A percentile compares a stretch with the other conserved stretches of the same genome.
Evolutionary conservation across 148 eudicot species (phyloP).

Genomic region (Rhododendron mucronatum): DNA sequence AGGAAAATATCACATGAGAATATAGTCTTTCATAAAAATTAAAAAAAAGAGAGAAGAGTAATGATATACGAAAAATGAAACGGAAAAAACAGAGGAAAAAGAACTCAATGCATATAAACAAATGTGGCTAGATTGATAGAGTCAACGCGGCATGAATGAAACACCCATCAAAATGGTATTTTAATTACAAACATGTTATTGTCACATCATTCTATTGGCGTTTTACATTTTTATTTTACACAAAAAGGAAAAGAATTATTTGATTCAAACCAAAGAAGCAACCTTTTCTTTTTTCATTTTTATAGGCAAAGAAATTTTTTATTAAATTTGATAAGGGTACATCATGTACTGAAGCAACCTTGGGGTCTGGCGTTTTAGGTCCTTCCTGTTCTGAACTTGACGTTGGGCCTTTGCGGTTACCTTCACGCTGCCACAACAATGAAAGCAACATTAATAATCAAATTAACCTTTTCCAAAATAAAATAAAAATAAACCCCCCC

Average conservation of each 20-base stretch:
- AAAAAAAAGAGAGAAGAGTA: background rate
- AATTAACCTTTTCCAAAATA: background rate
- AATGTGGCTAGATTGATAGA: background rate
- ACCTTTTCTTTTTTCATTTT: no score
- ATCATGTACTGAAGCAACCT: conserved; percentile 32
- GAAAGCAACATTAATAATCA: background rate
- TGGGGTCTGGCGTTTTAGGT: conserved; percentile 85
- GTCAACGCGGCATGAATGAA: background rate
- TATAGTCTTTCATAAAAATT: background rate
- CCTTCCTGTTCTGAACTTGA: conserved; percentile 74
- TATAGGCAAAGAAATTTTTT: no score
- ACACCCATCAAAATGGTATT: no score
- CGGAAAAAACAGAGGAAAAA: background rate
- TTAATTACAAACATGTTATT: no score
- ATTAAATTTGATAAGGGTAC: no score
- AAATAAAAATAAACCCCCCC: background rate
- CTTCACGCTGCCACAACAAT: conserved; percentile 69
- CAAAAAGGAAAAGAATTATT: background rate
- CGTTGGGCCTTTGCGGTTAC: conserved; percentile 69
- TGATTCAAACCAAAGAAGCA: background rate
- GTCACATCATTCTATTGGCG: background rate
- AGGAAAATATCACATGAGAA: background rate
- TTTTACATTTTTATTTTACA: background rate
- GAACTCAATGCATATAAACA: background rate
- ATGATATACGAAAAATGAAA: background rate